phyloP scores from a whole-genome alignment of 139 green algal genomes.

The Chlorella sp. region DNA sequence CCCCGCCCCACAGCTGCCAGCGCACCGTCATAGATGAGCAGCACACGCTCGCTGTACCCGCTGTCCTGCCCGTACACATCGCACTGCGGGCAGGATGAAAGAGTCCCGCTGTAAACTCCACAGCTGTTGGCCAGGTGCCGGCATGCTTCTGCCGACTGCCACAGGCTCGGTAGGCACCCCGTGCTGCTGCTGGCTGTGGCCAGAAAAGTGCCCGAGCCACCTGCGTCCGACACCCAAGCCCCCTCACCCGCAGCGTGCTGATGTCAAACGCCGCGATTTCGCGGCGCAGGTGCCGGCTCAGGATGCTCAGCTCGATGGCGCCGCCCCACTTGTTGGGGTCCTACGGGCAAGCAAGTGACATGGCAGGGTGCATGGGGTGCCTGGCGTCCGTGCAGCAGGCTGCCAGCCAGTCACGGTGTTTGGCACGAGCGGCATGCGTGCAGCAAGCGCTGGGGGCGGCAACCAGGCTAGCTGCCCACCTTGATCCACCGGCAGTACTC shows the following conservation, averaged over 20 bases:
- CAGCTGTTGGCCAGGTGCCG: no score
- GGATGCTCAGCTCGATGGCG: conserved; percentile 96
- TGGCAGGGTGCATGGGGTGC: no score
- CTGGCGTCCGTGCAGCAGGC: no score
- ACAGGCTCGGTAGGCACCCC: no score
- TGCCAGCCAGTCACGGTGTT: neutral
- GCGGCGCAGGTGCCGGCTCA: conserved; percentile 52
- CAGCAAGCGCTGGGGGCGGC: neutral
- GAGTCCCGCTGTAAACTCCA: no score
- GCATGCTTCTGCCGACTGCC: no score
- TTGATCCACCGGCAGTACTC: conserved; percentile 84
- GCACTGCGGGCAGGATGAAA: neutral
- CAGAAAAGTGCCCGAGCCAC: neutral
- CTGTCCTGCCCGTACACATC: conserved; percentile 84
- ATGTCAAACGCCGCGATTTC: conserved; percentile 97
- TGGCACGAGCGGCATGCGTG: neutral
- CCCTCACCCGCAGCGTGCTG: conserved; percentile 69
- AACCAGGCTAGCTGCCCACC: no score
- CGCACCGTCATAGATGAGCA: conserved; percentile 74
- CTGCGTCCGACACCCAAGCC: neutral
- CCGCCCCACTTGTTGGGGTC: conserved; percentile 85
- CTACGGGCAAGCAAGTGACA: no score
- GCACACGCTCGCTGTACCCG: conserved; percentile 57
- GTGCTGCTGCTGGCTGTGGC: no score
- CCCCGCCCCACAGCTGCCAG: neutral